phyloP scores from a whole-genome alignment of 2,329 filamentous ascomycete species.

The Verticillium dahliae region DNA sequence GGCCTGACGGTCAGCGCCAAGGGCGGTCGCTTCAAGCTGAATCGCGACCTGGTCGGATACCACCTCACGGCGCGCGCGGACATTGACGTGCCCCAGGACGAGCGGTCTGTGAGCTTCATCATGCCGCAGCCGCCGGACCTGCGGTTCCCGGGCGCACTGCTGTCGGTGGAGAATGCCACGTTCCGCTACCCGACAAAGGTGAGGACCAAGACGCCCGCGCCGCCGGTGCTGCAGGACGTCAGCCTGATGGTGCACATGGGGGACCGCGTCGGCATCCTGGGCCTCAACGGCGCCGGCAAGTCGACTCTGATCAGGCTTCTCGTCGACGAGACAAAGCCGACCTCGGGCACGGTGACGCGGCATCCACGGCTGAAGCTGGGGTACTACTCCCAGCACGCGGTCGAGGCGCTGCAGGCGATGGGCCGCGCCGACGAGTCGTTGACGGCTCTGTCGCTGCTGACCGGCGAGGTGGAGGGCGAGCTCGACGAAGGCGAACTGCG shows the following conservation, averaged over 20 bases:
- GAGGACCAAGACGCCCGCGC: slow-evolving; percentile 22
- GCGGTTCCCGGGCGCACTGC: slow-evolving; percentile 66
- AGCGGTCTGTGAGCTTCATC: slow-evolving; percentile 48
- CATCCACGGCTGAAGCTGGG: slow-evolving; percentile 66
- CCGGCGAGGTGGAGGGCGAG: slow-evolving; percentile 41
- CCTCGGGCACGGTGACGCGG: slow-evolving; percentile 52
- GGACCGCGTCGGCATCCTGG: slow-evolving; percentile 68
- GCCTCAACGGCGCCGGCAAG: slow-evolving; percentile 77
- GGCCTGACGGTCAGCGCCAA: slow-evolving; percentile 67
- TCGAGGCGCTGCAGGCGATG: slow-evolving; percentile 56
- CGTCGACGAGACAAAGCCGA: slow-evolving; percentile 52
- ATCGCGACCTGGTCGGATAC: slow-evolving; percentile 62
- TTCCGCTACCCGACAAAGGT: slow-evolving; percentile 50
- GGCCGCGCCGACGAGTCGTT: slow-evolving; percentile 42
- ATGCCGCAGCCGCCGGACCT: slow-evolving; percentile 62
- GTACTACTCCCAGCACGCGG: slow-evolving; percentile 76
- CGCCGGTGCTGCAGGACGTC: slow-evolving; percentile 53
- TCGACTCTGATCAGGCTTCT: slow-evolving; percentile 70
- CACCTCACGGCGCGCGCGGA: slow-evolving; percentile 53
- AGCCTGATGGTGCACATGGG: slow-evolving; percentile 65
- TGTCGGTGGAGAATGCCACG: slow-evolving; percentile 63
- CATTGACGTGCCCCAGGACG: slow-evolving; percentile 63
- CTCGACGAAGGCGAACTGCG: slow-evolving; percentile 63
- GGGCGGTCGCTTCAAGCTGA: slow-evolving; percentile 75
- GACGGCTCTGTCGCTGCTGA: slow-evolving; percentile 61